phyloP scores from a whole-genome alignment of 108 stramenopile genomes.

The Schizochytrium sp. region DNA sequence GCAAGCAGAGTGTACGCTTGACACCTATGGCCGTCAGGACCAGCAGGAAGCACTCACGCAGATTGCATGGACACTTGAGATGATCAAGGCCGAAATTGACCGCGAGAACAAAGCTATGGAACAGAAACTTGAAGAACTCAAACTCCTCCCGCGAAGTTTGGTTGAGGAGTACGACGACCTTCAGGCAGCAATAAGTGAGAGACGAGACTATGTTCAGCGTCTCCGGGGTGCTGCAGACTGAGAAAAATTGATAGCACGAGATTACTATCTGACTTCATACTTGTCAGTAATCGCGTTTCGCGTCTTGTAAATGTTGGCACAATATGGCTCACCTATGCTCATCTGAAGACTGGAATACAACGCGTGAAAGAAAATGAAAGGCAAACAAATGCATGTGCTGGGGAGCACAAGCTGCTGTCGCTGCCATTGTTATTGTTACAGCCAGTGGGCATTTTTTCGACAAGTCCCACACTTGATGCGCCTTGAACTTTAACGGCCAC shows the following conservation, averaged over 20 bases:
- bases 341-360: no score
- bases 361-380: no score
- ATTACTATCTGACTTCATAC: neutral
- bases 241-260: neutral
- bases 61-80: neutral
- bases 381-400: no score
- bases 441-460: no score
- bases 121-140: conserved; percentile 26
- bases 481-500: no score
- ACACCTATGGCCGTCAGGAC: conserved; percentile 36
- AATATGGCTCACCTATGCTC: no score
- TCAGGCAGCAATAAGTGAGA: neutral
- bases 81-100: neutral
- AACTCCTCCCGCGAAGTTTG: neutral
- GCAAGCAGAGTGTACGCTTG: conserved; percentile 24
- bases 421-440: no score
- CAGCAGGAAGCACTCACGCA: conserved; percentile 12
- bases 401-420: no score
- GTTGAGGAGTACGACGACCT: conserved; percentile 51
- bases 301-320: neutral
- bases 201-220: conserved; percentile 35
- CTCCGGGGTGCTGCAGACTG: neutral
- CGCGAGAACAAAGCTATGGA: neutral
- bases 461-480: no score
- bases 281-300: neutral